A percentile compares a stretch with the other conserved stretches of the same genome.
Evolutionary conservation across 2,329 filamentous ascomycete species (phyloP).

Genomic region (Lecanicillium sp.): DNA sequence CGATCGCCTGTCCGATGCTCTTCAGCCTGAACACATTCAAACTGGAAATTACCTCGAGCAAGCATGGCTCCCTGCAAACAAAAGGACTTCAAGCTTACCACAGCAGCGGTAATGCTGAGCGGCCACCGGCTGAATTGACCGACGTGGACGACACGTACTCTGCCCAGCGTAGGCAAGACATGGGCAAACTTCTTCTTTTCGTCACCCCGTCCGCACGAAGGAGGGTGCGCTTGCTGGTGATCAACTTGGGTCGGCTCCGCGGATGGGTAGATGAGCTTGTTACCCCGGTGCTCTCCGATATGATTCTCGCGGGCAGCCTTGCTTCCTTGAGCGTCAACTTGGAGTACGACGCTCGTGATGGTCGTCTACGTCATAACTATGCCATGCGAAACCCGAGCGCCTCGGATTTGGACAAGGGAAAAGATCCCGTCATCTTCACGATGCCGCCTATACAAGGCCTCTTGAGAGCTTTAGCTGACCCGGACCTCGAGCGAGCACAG

Average conservation of each 20-base stretch:
- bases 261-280: slow-evolving; percentile 26
- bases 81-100: slow-evolving; percentile 18
- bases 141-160: slow-evolving; percentile 12
- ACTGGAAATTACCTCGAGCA: slow-evolving; percentile 22
- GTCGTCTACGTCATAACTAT: not conserved
- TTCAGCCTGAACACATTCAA: slow-evolving; percentile 28
- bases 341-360: not conserved
- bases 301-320: slow-evolving; percentile 27
- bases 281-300: slow-evolving; percentile 26
- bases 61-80: slow-evolving; percentile 24
- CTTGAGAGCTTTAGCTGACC: slow-evolving; percentile 38
- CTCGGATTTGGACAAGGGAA: not conserved
- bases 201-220: slow-evolving; percentile 9
- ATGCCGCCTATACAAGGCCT: slow-evolving; percentile 29
- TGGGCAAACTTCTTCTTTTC: slow-evolving; percentile 11
- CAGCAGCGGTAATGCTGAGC: not conserved
- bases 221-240: slow-evolving; percentile 22
- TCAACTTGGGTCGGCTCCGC: slow-evolving; percentile 26
- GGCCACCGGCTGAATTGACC: slow-evolving; percentile 6
- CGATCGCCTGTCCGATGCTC: slow-evolving; percentile 26
- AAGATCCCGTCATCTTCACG: slow-evolving; percentile 19
- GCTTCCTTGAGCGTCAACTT: slow-evolving; percentile 19
- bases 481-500: slow-evolving; percentile 35
- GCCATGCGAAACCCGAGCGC: not conserved
- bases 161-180: slow-evolving; percentile 1